A percentile compares a stretch with the other conserved stretches of the same genome.
Conservation (phyloP, 495 filamentous ascomycete species). For the Xylaria grammica region DNA sequence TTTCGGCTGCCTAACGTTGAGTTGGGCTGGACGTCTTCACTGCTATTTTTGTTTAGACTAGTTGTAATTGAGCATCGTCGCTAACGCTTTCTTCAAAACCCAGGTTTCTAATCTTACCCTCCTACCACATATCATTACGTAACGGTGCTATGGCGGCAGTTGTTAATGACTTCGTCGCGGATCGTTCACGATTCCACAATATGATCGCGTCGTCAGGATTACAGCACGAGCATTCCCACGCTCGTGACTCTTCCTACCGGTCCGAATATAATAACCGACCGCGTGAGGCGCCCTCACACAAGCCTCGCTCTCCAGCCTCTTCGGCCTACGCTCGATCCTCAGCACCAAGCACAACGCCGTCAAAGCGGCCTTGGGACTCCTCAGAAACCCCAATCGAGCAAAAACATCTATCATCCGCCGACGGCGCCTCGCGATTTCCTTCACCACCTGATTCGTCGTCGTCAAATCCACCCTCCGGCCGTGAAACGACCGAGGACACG, state of each 20-base stretch:
- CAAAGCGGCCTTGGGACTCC: conserved; percentile 38
- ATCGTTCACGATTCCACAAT: conserved; percentile 51
- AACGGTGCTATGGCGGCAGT: conserved; percentile 53
- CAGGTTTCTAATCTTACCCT: conserved; percentile 15
- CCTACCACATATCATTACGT: conserved; percentile 12
- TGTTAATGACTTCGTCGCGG: conserved; percentile 53
- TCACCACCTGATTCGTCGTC: conserved; percentile 57
- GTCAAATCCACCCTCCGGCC: conserved; percentile 45
- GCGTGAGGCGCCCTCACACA: conserved; percentile 39
- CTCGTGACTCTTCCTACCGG: conserved; percentile 50
- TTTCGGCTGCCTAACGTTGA: not conserved
- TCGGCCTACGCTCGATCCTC: conserved; percentile 32
- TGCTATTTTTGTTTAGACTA: not conserved
- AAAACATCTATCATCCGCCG: conserved; percentile 33
- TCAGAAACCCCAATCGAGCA: conserved; percentile 28
- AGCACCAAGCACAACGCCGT: conserved; percentile 30
- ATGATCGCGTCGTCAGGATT: conserved; percentile 47
- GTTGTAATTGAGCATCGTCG: not conserved
- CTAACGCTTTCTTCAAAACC: not conserved
- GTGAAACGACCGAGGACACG: conserved; percentile 41
- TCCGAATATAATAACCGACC: conserved; percentile 45
- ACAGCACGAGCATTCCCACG: conserved; percentile 37
- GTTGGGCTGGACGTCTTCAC: not conserved
- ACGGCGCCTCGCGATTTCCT: conserved; percentile 49
- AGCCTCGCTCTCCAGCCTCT: conserved; percentile 37